phyloP scores from a whole-genome alignment of 768 basidiomycete species.

The Mycena venus region DNA sequence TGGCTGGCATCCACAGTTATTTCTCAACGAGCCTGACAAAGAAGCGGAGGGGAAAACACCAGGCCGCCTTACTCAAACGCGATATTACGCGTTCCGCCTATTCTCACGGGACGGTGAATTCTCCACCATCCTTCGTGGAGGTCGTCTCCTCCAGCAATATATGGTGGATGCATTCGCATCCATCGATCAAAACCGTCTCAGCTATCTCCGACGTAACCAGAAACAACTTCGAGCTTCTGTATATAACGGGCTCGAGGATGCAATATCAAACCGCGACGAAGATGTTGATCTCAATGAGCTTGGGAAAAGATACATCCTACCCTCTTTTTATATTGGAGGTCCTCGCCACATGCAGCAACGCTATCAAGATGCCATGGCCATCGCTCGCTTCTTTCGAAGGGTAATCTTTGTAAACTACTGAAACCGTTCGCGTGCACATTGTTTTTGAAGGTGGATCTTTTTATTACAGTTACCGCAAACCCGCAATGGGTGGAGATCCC shows the following conservation, averaged over 20 bases:
- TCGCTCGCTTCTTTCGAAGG: slow-evolving; percentile 39
- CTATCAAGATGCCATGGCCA: slow-evolving; percentile 55
- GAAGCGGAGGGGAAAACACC: no score
- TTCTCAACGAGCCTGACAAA: no score
- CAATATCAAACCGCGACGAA: no score
- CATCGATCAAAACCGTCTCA: slow-evolving; percentile 46
- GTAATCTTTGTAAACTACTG: not conserved
- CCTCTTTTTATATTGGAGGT: slow-evolving; percentile 24
- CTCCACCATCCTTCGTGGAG: no score
- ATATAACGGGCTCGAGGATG: no score
- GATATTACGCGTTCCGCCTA: slow-evolving; percentile 34
- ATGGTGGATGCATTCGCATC: slow-evolving; percentile 53
- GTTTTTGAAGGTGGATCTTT: not conserved
- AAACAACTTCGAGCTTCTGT: slow-evolving; percentile 43
- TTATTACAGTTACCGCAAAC: no score
- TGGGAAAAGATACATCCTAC: slow-evolving; percentile 41
- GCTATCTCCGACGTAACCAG: slow-evolving; percentile 46
- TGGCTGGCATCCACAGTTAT: no score
- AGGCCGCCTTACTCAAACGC: not conserved
- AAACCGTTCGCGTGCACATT: not conserved
- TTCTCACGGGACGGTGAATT: slow-evolving; percentile 56
- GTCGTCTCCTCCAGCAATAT: no score
- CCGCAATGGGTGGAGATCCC: not conserved
- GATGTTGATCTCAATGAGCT: no score
- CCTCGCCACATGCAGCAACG: slow-evolving; percentile 49